Percentiles rank a stretch among this genome's conserved stretches.
Conservation (phyloP, 345 rosid genomes). For the Durio zibethinus region DNA sequence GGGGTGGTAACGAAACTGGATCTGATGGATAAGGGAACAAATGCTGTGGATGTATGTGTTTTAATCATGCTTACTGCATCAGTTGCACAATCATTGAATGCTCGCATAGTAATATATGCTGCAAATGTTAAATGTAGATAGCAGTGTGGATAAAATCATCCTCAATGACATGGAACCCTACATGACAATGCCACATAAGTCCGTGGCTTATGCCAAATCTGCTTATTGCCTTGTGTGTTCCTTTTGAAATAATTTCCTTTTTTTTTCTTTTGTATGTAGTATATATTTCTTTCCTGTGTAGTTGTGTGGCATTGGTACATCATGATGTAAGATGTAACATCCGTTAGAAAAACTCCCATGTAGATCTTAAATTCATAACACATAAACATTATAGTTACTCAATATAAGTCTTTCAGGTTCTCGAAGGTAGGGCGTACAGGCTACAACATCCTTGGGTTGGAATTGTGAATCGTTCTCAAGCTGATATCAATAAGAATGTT, state of each 20-base stretch:
- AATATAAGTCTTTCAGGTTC: slow-evolving; percentile 52
- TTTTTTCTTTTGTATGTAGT: neutral
- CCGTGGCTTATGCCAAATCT: neutral
- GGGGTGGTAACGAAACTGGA: slow-evolving; percentile 98
- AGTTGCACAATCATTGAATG: neutral
- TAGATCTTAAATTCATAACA: neutral
- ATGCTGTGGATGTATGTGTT: slow-evolving; percentile 71
- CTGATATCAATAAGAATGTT: slow-evolving; percentile 94
- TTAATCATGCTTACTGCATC: slow-evolving; percentile 10
- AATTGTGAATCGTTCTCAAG: slow-evolving; percentile 98
- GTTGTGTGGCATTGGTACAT: slow-evolving; percentile 10
- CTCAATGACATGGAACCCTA: neutral
- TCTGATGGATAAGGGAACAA: slow-evolving; percentile 99
- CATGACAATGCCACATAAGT: neutral
- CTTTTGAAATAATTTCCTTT: neutral
- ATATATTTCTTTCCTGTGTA: neutral
- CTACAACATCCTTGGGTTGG: slow-evolving; percentile 99
- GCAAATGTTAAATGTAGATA: neutral
- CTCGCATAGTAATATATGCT: slow-evolving; percentile 17
- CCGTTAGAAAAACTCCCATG: neutral
- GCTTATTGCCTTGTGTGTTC: neutral
- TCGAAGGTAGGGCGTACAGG: slow-evolving; percentile 92
- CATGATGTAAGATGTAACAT: neutral
- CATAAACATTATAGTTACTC: slow-evolving; percentile 20
- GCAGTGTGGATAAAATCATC: neutral